Conservation (phyloP, 2,329 filamentous ascomycete genomes). For the Talaromyces pinophilus region DNA sequence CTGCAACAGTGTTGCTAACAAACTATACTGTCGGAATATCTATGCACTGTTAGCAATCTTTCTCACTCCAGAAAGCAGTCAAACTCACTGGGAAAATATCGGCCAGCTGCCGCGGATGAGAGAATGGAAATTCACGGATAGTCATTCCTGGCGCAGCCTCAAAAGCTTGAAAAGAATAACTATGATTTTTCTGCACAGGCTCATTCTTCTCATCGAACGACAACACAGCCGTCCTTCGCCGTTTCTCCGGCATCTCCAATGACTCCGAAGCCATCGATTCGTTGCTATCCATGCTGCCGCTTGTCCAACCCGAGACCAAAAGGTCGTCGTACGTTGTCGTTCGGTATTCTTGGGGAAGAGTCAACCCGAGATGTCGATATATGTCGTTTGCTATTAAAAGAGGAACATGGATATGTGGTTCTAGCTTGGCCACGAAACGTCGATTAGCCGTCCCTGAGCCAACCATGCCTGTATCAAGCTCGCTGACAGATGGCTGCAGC, state of each 20-base stretch:
- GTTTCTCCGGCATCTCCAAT: constrained; percentile 30
- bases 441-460: constrained; percentile 43
- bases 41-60: constrained; percentile 25
- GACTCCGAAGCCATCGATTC: constrained; percentile 13
- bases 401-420: constrained; percentile 47
- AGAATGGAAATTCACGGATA: constrained; percentile 46
- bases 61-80: neutral
- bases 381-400: constrained; percentile 45
- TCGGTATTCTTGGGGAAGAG: constrained; percentile 44
- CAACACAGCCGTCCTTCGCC: constrained; percentile 37
- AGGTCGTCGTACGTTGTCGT: constrained; percentile 43
- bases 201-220: constrained; percentile 35
- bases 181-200: constrained; percentile 38
- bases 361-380: constrained; percentile 42
- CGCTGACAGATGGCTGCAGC: constrained; percentile 34
- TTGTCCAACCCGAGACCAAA: constrained; percentile 33
- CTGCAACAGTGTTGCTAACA: constrained; percentile 43
- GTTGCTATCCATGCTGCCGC: constrained; percentile 6
- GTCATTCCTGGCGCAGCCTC: constrained; percentile 44
- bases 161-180: constrained; percentile 47
- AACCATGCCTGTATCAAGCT: constrained; percentile 42
- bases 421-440: constrained; percentile 47
- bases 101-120: constrained; percentile 48
- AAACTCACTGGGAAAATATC: constrained; percentile 45
- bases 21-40: constrained; percentile 49